A percentile compares a stretch with the other conserved stretches of the same genome.
Conservation (phyloP, 2,329 filamentous ascomycete species). For the Alternaria novae-zelandiae region DNA sequence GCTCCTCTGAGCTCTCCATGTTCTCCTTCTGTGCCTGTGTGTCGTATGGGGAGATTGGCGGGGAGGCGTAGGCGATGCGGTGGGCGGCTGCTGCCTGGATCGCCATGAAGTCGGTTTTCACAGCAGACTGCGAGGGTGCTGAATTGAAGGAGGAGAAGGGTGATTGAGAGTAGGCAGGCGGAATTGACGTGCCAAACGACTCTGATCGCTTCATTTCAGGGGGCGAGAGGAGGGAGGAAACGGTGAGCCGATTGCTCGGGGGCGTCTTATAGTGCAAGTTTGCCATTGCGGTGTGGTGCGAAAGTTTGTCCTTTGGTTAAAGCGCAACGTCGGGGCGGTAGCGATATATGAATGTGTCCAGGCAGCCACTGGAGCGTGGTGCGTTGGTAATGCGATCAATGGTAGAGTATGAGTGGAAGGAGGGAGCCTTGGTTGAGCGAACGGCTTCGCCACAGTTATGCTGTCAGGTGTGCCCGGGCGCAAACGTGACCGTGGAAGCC, state of each 20-base stretch:
- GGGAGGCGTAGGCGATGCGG: constrained; percentile 46
- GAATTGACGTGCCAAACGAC: constrained; percentile 46
- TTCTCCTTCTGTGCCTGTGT: constrained; percentile 46
- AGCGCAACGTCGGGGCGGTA: constrained; percentile 7
- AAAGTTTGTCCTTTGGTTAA: constrained; percentile 26
- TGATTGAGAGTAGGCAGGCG: constrained; percentile 26
- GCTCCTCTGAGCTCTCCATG: constrained; percentile 37
- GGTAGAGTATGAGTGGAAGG: constrained; percentile 15
- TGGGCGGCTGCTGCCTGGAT: constrained; percentile 31
- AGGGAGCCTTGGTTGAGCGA: constrained; percentile 16
- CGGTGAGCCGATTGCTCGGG: constrained; percentile 41
- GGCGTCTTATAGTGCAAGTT: constrained; percentile 36
- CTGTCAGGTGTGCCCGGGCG: constrained; percentile 17
- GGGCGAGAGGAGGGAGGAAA: constrained; percentile 50
- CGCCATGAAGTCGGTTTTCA: constrained; percentile 22
- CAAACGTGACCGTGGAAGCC: constrained; percentile 38
- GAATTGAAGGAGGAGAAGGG: constrained; percentile 39
- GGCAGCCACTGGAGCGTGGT: constrained; percentile 13
- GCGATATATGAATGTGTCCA: constrained; percentile 13
- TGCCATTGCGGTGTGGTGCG: constrained; percentile 32
- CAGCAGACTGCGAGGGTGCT: constrained; percentile 27
- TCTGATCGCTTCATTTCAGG: constrained; percentile 50
- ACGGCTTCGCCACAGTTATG: constrained; percentile 15
- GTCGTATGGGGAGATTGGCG: constrained; percentile 50
- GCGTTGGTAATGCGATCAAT: constrained; percentile 14